Conservation (phyloP, 2,329 filamentous ascomycete genomes). For the Paramyrothecium sp. region DNA sequence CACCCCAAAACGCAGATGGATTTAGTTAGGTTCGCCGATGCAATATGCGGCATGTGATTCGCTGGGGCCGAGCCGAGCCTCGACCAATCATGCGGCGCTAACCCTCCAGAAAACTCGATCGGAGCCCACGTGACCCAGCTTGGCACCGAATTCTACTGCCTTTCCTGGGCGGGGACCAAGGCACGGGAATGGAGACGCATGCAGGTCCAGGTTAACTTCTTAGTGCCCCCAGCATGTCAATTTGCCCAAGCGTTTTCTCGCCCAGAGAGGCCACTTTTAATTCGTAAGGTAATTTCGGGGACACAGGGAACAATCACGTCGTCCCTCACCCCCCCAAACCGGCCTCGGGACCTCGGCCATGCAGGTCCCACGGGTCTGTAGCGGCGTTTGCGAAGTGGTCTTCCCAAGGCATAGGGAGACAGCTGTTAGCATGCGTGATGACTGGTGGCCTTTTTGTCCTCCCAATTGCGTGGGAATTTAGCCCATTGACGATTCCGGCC, state of each 20-base stretch:
- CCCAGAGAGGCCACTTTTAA: background rate
- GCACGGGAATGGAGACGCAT: background rate
- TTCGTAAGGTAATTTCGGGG: background rate
- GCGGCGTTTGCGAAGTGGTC: no score
- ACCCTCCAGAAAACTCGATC: constrained; percentile 1
- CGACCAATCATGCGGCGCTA: constrained; percentile 16
- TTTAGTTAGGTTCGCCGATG: background rate
- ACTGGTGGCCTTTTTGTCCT: no score
- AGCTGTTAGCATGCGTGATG: no score
- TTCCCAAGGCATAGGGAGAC: no score
- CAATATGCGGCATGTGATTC: constrained; percentile 29
- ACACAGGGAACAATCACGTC: background rate
- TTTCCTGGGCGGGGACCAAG: background rate
- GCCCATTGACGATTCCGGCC: no score
- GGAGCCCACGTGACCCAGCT: constrained; percentile 4
- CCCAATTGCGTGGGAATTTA: no score
- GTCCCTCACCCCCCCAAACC: background rate
- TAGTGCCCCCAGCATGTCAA: no score
- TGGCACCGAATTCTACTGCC: background rate
- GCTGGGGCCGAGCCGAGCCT: constrained; percentile 11
- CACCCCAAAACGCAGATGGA: constrained; percentile 18
- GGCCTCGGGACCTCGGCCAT: background rate
- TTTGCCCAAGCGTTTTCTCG: no score
- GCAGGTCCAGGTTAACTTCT: background rate
- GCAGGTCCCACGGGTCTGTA: no score